Conservation (phyloP, 192 early-diverging fungal species). For the Geosiphon pyriformis region DNA sequence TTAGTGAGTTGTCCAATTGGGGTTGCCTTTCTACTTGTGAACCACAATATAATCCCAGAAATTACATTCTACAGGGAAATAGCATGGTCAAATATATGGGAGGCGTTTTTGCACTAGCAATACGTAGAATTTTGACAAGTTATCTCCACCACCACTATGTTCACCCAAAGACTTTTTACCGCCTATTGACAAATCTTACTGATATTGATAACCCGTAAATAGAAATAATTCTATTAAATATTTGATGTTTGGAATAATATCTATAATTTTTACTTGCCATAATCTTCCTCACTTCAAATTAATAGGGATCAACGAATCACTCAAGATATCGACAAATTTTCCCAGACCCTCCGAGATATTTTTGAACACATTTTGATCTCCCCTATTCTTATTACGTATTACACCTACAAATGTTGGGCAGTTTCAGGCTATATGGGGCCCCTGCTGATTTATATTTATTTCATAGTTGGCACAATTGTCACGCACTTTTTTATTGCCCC, state of each 20-base stretch:
- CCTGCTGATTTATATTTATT: conserved; percentile 65
- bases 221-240: neutral
- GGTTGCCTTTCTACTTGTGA: conserved; percentile 19
- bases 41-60: neutral
- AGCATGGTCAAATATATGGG: conserved; percentile 55
- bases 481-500: conserved; percentile 66
- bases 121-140: conserved; percentile 53
- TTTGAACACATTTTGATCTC: conserved; percentile 59
- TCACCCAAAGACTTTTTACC: conserved; percentile 51
- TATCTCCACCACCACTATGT: conserved; percentile 63
- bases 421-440: conserved; percentile 66
- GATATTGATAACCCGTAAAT: conserved; percentile 68
- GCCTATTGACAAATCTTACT: conserved; percentile 42
- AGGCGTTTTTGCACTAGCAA: conserved; percentile 58
- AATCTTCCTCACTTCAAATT: neutral
- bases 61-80: conserved; percentile 37
- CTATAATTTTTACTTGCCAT: neutral
- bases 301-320: conserved; percentile 79
- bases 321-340: conserved; percentile 82
- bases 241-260: conserved; percentile 2
- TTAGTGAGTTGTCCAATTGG: conserved; percentile 35
- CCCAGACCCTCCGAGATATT: conserved; percentile 54
- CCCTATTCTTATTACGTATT: conserved; percentile 73
- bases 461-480: conserved; percentile 54
- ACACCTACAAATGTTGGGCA: conserved; percentile 65